Conservation (phyloP, 2,329 filamentous ascomycete species). For the Neoascochyta sp. region DNA sequence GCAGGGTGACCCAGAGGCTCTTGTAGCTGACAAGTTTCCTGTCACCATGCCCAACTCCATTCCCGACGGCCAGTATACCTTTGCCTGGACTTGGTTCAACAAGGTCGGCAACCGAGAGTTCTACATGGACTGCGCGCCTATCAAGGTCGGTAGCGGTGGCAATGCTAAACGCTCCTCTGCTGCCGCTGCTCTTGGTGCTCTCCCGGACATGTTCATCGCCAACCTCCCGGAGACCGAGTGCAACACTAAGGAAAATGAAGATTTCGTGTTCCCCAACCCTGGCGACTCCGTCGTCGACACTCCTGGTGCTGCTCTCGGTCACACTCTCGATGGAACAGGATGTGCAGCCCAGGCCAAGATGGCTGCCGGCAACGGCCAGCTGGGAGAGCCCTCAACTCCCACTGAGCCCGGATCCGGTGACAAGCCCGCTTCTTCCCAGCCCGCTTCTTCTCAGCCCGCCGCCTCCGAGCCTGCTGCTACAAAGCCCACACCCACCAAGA, state of each 20-base stretch:
- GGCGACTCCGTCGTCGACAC: slow-evolving; percentile 50
- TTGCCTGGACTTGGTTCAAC: slow-evolving; percentile 96
- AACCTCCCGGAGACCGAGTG: slow-evolving; percentile 61
- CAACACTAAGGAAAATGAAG: slow-evolving; percentile 49
- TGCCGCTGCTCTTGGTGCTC: slow-evolving; percentile 46
- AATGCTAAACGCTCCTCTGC: slow-evolving; percentile 15
- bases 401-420: slow-evolving; percentile 6
- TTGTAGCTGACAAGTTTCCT: slow-evolving; percentile 61
- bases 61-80: slow-evolving; percentile 68
- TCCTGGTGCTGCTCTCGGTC: slow-evolving; percentile 28
- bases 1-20: no score
- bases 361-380: slow-evolving; percentile 28
- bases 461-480: slow-evolving; percentile 2
- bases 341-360: slow-evolving; percentile 26
- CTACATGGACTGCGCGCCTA: slow-evolving; percentile 92
- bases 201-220: slow-evolving; percentile 73
- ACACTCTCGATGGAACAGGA: slow-evolving; percentile 28
- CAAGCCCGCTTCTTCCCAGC: slow-evolving; percentile 8
- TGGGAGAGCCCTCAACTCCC: slow-evolving; percentile 30
- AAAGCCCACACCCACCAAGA: neutral
- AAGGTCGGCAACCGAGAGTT: slow-evolving; percentile 88
- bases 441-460: slow-evolving; percentile 6
- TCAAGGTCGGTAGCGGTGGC: slow-evolving; percentile 58
- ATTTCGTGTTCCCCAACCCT: slow-evolving; percentile 66
- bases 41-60: slow-evolving; percentile 70